Evolutionary conservation across 2,329 filamentous ascomycete genomes (phyloP), one percentile per base, ranked within the genome.

Genomic region (Leptosphaerulina australis): DNA sequence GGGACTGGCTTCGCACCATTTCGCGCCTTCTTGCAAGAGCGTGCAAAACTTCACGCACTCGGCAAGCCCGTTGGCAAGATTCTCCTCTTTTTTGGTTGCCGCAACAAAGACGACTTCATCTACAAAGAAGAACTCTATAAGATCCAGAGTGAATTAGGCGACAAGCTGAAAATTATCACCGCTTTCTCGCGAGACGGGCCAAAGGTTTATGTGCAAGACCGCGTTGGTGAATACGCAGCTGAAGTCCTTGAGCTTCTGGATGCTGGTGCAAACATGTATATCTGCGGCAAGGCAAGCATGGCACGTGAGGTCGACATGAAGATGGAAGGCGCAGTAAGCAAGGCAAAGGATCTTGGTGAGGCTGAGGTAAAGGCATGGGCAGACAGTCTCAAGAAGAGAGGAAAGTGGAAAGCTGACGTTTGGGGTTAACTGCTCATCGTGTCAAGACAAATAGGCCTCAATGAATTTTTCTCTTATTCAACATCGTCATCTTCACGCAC

Each of bases 391-490:
- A 81, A 79, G 73, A 78, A 74, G 58, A 71, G 72, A 21, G 75
- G 73, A n/a, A 80, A 79, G 61, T 82, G 79, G 78, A 75, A 76
- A 57, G 78, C 81, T 58, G 79, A 82, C 72, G 79, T 82, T 33
- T 82, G 79, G 79, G 76, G 76, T 17, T 78, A 43, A 51, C 14
- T 38, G 30, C 36, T 37, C n/a, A 25, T 36, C n/a, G 9, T 39
- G 6, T 24, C 4, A 41, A 14, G 9, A 34, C 10, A 41, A 46
- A 57, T 37, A 45, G 33, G 29, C 9, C 44, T 24, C 18, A 37
- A 37, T 26, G 24, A 31, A 37, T 12, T 22, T 39, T 7, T 33
- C 28, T 20, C 21, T 6, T 10, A 7, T 20, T 21, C n/a, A 20
- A 33, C 10, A 26, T 33, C 38, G 21, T 38, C 33, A 22, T 18